Base-by-base conservation (phyloP, 2,329 filamentous ascomycete species). In the Metarhizium brunneum region DNA sequence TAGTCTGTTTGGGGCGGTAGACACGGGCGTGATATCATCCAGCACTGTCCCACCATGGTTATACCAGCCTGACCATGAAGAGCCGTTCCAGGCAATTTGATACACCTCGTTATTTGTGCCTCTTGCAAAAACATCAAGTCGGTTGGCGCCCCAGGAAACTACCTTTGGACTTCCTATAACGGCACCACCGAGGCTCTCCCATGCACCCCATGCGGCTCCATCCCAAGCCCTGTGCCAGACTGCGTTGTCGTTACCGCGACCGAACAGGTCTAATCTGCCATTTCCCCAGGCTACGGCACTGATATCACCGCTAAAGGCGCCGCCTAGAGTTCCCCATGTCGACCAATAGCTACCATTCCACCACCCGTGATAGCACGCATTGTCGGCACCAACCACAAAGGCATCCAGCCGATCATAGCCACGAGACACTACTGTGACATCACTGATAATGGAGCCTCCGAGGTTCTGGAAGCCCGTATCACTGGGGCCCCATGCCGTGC, bases 271-370 rank as follows among this genome's bases (percentile, higher is more conserved):
- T 7, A 52, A 16, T 43, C 50, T 20, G 38, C 36, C 14, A 11
- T 50, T 20, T 1, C 59, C 66, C 62, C 63, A 65, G 0, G 62
- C 62, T 45, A 66, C 66, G 6, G 64, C 53, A 25, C 59, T 57
- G 32, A 65, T 63, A 50, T 64, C 58, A 50, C 61, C 57, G 56
- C 60, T 58, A 40, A 68, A 54, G 48, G 59, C 57, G 4, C 66
- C 67, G 48, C 66, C 67, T 47, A 70, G 62, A 40, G 61, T 58
- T 42, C 61, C 54, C 61, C 63, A 66, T 10, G 36, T 36, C 10
- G 52, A 54, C 61, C 63, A 64, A 7, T 42, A 32, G 14, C 36
- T 53, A 7, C 58, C 57, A 40, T 62, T 56, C 59, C 58, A 61
- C 51, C 25, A 55, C 56, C 60, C 62, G 56, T 66, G 59, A 49